Evolutionary conservation across 352 stramenopile species (phyloP), one percentile per base, ranked within the genome.

Genomic region (Peronospora destructor): DNA sequence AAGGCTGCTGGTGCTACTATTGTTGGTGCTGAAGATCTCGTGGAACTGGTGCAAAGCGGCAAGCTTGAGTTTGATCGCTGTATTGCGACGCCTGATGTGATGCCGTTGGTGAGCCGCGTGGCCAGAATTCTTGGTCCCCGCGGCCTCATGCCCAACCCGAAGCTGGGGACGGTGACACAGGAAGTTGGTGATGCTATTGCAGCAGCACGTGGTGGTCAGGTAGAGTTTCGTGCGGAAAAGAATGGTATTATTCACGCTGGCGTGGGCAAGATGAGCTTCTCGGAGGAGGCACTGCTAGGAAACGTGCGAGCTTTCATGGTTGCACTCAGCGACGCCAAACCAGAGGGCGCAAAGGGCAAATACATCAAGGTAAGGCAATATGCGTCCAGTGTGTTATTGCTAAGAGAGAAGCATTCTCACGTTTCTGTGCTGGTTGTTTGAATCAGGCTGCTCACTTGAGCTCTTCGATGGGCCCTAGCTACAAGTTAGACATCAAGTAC

Each of bases 131-230:
- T 99, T 21, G 96, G 95, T 56, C 96, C 96, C 19, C 84, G 95
- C 46, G 95, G 95, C 21, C 61, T 99, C 11, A 98, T 99, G 95
- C 96, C 96, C 32, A 99, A 98, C 72, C 84, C 91, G 4, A 99
- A 99, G 84, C 70, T 97, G 12, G 94, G 94, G 19, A 99, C 95
- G 7, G 88, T 99, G 34, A 97, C 91, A 25, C 71, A 82, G 53
- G 88, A 97, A 29, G 84, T 97, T 14, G 75, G 68, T 35, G 73
- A 84, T 25, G 87, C 83, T 21, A 91, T 97, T 56, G 45, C 64
- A 3, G 83, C 83, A 19, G 83, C 83, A 14, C 78, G 85, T 63
- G 79, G 70, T 34, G 84, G 84, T 42, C 84, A 94, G 66, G 82
- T 92, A 28, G 84, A 93, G 61, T 94, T 94, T 66, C 84, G 85